Evolutionary conservation across 2,329 filamentous ascomycete genomes (phyloP).

Genomic region (Pseudocercospora eumusae): DNA sequence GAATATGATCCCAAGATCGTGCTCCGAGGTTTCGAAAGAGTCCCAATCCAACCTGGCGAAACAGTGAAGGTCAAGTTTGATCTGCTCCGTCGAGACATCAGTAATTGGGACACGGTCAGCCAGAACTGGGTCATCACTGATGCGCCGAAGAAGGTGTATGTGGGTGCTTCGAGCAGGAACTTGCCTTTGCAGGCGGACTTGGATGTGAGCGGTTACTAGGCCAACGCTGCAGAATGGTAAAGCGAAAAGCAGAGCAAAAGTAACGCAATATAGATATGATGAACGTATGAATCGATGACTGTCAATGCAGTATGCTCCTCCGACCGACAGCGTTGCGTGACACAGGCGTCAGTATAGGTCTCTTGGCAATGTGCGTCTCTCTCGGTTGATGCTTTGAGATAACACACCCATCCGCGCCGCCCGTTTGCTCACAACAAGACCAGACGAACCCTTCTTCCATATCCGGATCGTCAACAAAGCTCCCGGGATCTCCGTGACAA

Average conservation of each 20-base stretch:
- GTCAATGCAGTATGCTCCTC: background rate
- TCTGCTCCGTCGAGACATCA: slow-evolving; percentile 27
- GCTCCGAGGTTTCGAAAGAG: slow-evolving; percentile 47
- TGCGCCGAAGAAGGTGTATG: slow-evolving; percentile 32
- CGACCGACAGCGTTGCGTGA: background rate
- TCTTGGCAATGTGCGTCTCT: background rate
- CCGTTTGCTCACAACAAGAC: slow-evolving; percentile 10
- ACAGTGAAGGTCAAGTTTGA: slow-evolving; percentile 26
- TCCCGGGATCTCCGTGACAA: background rate
- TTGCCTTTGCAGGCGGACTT: slow-evolving; percentile 19
- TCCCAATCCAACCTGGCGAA: slow-evolving; percentile 27
- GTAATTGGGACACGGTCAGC: slow-evolving; percentile 28
- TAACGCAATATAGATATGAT: too few relatives aligned
- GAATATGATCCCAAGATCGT: slow-evolving; percentile 54
- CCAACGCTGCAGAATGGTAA: background rate
- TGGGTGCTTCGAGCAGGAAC: slow-evolving; percentile 38
- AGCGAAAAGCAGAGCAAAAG: background rate
- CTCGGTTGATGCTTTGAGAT: slow-evolving; percentile 5
- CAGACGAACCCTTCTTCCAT: slow-evolving; percentile 13
- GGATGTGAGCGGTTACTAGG: background rate
- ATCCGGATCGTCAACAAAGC: slow-evolving; percentile 4
- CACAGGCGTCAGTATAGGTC: background rate
- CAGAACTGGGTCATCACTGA: slow-evolving; percentile 50
- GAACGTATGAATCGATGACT: background rate
- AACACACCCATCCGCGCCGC: slow-evolving; percentile 10